Conservation (phyloP, 768 basidiomycete species). For the Pisolithus albus region DNA sequence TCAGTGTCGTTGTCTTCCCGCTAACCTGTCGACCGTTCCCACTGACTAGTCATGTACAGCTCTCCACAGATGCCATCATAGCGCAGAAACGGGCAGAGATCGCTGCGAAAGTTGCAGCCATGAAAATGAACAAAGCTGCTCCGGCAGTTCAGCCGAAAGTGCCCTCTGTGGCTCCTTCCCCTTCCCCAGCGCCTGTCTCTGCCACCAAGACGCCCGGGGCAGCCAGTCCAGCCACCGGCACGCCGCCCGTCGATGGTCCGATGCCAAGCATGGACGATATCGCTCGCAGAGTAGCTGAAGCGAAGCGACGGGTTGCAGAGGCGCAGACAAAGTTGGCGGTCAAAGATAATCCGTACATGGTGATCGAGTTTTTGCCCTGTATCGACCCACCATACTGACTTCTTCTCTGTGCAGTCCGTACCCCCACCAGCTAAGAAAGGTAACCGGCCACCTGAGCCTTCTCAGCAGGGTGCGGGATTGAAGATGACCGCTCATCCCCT, state of each 20-base stretch:
- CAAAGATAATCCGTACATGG: conserved; percentile 87
- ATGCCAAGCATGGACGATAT: conserved; percentile 54
- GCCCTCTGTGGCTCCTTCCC: conserved; percentile 18
- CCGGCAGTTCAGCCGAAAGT: conserved; percentile 27
- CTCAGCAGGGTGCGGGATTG: conserved; percentile 75
- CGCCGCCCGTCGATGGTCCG: conserved; percentile 35
- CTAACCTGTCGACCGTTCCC: neutral
- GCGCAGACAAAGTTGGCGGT: conserved; percentile 69
- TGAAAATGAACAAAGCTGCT: conserved; percentile 53
- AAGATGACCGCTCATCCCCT: conserved; percentile 91
- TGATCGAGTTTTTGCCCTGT: conserved; percentile 18
- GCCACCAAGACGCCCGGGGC: neutral
- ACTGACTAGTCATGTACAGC: conserved; percentile 20
- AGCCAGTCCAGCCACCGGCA: conserved; percentile 18
- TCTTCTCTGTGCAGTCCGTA: conserved; percentile 35
- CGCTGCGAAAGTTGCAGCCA: conserved; percentile 75
- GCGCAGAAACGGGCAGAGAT: conserved; percentile 82
- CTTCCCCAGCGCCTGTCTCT: conserved; percentile 12
- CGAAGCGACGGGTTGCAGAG: conserved; percentile 77
- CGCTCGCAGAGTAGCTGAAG: conserved; percentile 70
- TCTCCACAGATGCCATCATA: conserved; percentile 59
- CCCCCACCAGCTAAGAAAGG: conserved; percentile 47
- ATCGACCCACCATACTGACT: neutral
- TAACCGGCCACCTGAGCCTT: conserved; percentile 48
- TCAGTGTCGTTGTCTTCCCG: conserved; percentile 27